Conservation (phyloP, 306 rosid species). For the Lotus japonicus region DNA sequence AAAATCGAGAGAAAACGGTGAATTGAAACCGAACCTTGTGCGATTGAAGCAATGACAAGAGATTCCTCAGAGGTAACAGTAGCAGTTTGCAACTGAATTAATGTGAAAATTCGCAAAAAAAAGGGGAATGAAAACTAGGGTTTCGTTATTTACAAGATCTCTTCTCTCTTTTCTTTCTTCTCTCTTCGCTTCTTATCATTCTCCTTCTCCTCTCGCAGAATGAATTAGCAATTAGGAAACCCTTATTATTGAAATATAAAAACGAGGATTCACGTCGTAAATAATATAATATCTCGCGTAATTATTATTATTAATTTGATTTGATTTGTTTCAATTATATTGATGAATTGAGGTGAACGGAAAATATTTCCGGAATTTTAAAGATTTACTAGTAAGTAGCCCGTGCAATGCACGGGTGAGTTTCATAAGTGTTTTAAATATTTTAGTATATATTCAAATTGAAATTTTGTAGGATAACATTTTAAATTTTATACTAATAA, state of each 20-base stretch:
- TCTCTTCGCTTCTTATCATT: not conserved
- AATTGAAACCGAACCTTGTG: constrained; percentile 27
- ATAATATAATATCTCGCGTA: constrained; percentile 13
- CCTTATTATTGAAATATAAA: constrained; percentile 25
- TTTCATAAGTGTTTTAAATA: too few relatives aligned
- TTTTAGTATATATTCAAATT: too few relatives aligned
- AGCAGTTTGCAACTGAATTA: constrained; percentile 22
- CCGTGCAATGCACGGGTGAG: too few relatives aligned
- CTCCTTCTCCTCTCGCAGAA: constrained; percentile 16
- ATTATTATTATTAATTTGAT: not conserved
- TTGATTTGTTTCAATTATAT: too few relatives aligned
- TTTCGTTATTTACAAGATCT: constrained; percentile 44
- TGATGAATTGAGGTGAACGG: too few relatives aligned
- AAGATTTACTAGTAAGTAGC: too few relatives aligned
- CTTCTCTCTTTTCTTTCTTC: not conserved
- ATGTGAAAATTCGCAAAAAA: constrained; percentile 9
- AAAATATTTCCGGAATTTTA: not conserved
- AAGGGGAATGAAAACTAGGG: constrained; percentile 40
- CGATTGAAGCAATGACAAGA: constrained; percentile 30
- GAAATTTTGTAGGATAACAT: too few relatives aligned
- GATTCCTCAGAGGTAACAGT: constrained; percentile 27
- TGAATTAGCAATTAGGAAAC: constrained; percentile 18
- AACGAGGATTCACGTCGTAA: constrained; percentile 25
- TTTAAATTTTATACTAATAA: too few relatives aligned
- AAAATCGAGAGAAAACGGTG: constrained; percentile 10